Conservation (phyloP, 192 early-diverging fungal species). For the Diversispora epigaea region DNA sequence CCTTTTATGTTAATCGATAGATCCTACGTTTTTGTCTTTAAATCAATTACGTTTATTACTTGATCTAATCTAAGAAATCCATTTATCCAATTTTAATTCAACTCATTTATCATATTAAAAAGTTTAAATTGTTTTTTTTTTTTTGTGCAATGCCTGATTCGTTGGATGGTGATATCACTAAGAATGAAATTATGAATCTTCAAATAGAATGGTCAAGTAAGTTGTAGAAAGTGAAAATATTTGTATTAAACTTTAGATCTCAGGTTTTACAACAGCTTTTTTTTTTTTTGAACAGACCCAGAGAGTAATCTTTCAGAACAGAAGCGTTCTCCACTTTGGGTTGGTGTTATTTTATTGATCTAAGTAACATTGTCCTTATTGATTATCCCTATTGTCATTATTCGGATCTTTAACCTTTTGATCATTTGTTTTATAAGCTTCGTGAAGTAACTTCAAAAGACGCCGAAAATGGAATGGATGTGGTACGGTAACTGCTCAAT, state of each 20-base stretch:
- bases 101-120: too few species aligned
- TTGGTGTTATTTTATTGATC: neutral
- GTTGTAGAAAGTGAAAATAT: neutral
- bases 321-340: constrained; percentile 15
- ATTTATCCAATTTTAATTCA: too few species aligned
- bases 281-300: neutral
- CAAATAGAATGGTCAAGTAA: constrained; percentile 13
- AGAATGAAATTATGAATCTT: neutral
- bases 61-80: too few species aligned
- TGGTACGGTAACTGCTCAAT: constrained; percentile 31
- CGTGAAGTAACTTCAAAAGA: constrained; percentile 36
- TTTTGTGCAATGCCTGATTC: neutral
- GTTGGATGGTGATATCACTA: constrained; percentile 6
- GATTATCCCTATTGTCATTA: neutral
- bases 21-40: too few species aligned
- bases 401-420: neutral
- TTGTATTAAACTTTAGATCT: neutral
- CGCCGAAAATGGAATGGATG: constrained; percentile 38
- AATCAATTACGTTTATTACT: too few species aligned
- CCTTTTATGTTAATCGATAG: too few species aligned
- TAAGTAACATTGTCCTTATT: neutral
- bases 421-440: neutral
- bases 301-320: constrained; percentile 3
- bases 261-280: neutral
- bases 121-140: too few species aligned